phyloP scores from a whole-genome alignment of 345 rosid genomes.

The Melastoma malabathricum region DNA sequence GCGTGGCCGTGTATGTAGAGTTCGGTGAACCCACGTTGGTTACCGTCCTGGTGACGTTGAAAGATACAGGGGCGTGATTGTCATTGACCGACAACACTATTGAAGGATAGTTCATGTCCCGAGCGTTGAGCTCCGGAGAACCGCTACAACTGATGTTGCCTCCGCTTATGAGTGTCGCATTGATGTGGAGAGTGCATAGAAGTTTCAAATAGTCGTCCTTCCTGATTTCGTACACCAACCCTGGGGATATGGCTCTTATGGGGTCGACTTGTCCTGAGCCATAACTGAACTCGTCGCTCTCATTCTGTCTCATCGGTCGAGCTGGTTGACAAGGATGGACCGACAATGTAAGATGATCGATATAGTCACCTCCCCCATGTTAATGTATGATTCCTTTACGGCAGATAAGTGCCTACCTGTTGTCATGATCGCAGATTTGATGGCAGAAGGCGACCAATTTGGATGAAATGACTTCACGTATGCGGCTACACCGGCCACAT shows the following conservation, averaged over 20 bases:
- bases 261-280: constrained; percentile 4
- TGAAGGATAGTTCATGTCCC: constrained; percentile 4
- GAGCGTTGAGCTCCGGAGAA: not conserved
- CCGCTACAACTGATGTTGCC: not conserved
- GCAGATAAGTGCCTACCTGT: too few species aligned
- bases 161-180: not conserved
- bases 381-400: too few species aligned
- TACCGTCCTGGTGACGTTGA: constrained; percentile 1
- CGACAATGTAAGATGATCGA: too few species aligned
- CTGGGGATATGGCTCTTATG: not conserved
- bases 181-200: not conserved
- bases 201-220: not conserved
- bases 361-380: too few species aligned
- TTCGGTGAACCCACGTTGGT: constrained; percentile 2
- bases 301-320: too few species aligned
- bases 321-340: too few species aligned
- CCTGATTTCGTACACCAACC: constrained; percentile 3
- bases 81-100: not conserved
- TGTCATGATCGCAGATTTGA: too few species aligned
- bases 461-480: constrained; percentile 27
- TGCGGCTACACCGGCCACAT: constrained; percentile 34
- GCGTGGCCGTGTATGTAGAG: constrained; percentile 1
- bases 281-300: not conserved
- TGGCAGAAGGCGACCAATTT: too few species aligned
- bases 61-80: not conserved